phyloP scores from a whole-genome alignment of 1,284 basidiomycete genomes.

The Cutaneotrichosporon spelunceum region DNA sequence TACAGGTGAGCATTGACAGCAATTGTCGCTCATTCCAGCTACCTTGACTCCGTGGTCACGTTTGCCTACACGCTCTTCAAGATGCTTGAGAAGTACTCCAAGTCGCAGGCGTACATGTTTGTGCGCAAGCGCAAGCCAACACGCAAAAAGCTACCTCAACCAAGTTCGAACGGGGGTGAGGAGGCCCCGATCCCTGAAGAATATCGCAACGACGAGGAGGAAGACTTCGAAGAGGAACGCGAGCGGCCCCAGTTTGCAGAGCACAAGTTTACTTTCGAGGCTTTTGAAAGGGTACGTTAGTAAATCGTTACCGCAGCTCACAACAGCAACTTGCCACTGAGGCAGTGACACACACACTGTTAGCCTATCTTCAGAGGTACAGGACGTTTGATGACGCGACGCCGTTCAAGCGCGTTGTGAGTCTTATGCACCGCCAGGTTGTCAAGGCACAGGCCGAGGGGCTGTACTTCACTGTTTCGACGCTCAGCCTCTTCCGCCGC shows the following conservation, averaged over 20 bases:
- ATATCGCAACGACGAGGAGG: conserved; percentile 52
- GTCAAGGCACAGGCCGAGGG: conserved; percentile 84
- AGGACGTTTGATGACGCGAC: conserved; percentile 73
- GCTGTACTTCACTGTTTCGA: conserved; percentile 80
- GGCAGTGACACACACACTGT: conserved; percentile 73
- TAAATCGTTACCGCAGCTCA: neutral
- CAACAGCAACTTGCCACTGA: conserved; percentile 75
- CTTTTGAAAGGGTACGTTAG: conserved; percentile 73
- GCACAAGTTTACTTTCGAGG: conserved; percentile 82
- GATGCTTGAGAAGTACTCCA: conserved; percentile 83
- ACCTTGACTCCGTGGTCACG: conserved; percentile 77
- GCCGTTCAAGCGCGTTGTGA: conserved; percentile 79
- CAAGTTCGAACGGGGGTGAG: conserved; percentile 45
- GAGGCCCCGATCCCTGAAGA: conserved; percentile 38
- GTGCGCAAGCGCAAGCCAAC: conserved; percentile 66
- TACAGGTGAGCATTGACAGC: conserved; percentile 46
- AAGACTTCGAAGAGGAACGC: conserved; percentile 58
- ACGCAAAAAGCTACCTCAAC: conserved; percentile 57
- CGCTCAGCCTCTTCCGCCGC: conserved; percentile 73
- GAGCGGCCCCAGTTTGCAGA: conserved; percentile 67
- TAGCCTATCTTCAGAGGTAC: conserved; percentile 75
- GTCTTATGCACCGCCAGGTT: conserved; percentile 80
- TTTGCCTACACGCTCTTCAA: conserved; percentile 75
- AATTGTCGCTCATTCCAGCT: conserved; percentile 52
- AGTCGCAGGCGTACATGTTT: conserved; percentile 67